Conservation (phyloP, 2,329 filamentous ascomycete genomes). For the Monosporascus ibericus region DNA sequence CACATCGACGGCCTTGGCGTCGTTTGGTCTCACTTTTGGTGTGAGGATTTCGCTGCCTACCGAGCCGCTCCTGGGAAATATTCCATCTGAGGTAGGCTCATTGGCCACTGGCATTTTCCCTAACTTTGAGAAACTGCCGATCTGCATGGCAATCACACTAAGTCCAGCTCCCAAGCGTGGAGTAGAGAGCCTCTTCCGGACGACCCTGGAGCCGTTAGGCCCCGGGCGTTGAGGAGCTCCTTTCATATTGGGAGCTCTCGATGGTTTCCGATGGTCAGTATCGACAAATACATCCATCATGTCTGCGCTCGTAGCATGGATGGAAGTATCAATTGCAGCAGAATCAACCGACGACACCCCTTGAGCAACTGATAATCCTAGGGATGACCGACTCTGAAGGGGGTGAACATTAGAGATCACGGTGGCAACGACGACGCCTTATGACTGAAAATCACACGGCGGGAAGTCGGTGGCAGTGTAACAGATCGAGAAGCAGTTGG, state of each 20-base stretch:
- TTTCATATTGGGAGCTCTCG: constrained; percentile 8
- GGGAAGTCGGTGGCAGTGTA: too few relatives aligned
- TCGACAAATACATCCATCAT: neutral
- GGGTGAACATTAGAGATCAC: neutral
- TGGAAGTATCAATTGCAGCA: neutral
- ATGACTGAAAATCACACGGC: too few relatives aligned
- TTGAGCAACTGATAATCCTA: neutral
- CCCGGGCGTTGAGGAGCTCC: constrained; percentile 10
- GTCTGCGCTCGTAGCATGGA: neutral
- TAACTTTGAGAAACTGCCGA: neutral
- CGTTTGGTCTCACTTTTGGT: neutral
- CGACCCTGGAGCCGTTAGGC: constrained; percentile 15
- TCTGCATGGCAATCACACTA: constrained; percentile 2
- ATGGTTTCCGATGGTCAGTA: neutral
- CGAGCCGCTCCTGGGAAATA: neutral
- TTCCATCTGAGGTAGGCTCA: neutral
- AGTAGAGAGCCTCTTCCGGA: constrained; percentile 10
- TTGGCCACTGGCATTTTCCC: neutral
- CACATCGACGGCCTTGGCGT: too few relatives aligned
- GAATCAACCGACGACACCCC: neutral
- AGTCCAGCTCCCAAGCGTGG: constrained; percentile 20
- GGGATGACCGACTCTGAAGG: neutral
- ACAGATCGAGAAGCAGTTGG: too few relatives aligned
- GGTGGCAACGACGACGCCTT: neutral
- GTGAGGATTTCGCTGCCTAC: neutral